Percentiles rank a stretch among this genome's conserved stretches.
These are phyloP conservation scores for Populus hybrid DNA, from an alignment of 441 rosid species.

Conservation along the genomic window DNA sequence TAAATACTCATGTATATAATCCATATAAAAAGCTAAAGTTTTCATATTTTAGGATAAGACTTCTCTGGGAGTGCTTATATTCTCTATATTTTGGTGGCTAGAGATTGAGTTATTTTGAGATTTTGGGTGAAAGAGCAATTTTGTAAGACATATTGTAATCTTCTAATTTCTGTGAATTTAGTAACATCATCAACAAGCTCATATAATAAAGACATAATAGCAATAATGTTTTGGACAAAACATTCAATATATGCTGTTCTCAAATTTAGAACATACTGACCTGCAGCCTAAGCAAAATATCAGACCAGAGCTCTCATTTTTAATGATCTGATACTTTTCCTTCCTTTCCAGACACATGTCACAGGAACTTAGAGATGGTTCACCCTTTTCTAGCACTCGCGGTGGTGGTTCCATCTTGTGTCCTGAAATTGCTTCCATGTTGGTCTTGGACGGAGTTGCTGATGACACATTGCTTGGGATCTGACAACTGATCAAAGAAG, in stretches of 20 bases:
- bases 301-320: slow-evolving; percentile 2
- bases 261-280: slow-evolving; percentile 8
- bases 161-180: background rate
- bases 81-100: too few species aligned
- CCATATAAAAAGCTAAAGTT: too few species aligned
- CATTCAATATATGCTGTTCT: background rate
- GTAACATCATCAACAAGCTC: background rate
- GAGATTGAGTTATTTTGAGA: too few species aligned
- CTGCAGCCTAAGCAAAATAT: slow-evolving; percentile 13
- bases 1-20: too few species aligned
- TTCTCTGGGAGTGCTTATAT: too few species aligned
- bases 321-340: background rate
- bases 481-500: background rate
- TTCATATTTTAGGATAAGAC: too few species aligned
- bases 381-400: background rate
- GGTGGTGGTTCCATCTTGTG: background rate
- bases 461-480: background rate
- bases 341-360: background rate
- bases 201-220: background rate
- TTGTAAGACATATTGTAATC: too few species aligned
- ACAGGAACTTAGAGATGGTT: background rate
- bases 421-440: background rate
- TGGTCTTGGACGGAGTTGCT: background rate
- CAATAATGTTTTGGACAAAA: background rate
- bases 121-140: too few species aligned